Evolutionary conservation across 345 rosid species (phyloP).

Genomic region (Eucalyptus curtisii): DNA sequence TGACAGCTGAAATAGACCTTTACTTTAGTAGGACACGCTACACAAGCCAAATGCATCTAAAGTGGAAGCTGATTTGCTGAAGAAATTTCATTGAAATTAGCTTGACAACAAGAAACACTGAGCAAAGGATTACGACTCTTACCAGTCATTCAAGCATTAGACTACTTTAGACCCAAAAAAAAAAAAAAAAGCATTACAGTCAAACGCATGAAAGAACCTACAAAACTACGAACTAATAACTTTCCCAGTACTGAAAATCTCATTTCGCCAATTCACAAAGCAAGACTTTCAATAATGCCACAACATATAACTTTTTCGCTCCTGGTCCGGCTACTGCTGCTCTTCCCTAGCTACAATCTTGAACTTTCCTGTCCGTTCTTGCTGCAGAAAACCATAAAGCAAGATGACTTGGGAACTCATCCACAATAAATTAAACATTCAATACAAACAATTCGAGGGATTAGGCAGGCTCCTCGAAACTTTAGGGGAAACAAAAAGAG

Average conservation of each 20-base stretch:
- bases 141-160: not conserved
- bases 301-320: not conserved
- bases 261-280: not conserved
- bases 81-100: not conserved
- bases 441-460: not conserved
- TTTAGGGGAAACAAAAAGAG: not conserved
- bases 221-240: not conserved
- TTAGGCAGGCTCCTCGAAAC: not conserved
- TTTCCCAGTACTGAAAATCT: not conserved
- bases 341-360: slow-evolving; percentile 81
- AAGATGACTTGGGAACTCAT: not conserved
- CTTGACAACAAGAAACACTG: not conserved
- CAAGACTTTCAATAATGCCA: not conserved
- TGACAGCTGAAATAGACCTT: not conserved
- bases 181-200: not conserved
- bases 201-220: not conserved
- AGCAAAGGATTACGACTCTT: not conserved
- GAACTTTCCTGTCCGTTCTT: slow-evolving; percentile 85
- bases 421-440: not conserved
- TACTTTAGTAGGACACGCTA: not conserved
- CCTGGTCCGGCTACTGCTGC: not conserved
- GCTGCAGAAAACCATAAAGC: slow-evolving; percentile 40
- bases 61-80: not conserved
- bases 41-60: not conserved
- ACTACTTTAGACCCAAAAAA: not conserved